A percentile compares a stretch with the other conserved stretches of the same genome.
Evolutionary conservation across 2,329 filamentous ascomycete genomes (phyloP).

Genomic region (Tolypocladium ovalisporum): DNA sequence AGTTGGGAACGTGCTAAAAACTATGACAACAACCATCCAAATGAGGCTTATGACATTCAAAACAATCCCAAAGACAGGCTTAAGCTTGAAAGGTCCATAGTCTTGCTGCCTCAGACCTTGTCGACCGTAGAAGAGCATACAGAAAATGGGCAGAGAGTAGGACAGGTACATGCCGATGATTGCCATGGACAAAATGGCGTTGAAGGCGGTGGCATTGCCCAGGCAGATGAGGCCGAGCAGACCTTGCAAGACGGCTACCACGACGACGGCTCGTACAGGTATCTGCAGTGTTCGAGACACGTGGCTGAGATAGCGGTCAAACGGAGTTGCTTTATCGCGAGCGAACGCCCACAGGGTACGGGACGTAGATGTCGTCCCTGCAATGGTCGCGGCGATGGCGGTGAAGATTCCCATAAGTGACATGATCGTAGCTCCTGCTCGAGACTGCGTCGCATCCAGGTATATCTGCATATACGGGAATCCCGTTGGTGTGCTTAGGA

Average conservation of each 20-base stretch:
- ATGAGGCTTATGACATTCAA: constrained; percentile 28
- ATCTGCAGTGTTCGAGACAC: constrained; percentile 20
- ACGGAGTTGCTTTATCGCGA: constrained; percentile 24
- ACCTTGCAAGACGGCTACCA: constrained; percentile 15
- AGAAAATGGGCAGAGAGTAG: constrained; percentile 26
- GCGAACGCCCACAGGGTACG: constrained; percentile 28
- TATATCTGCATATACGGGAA: constrained; percentile 32
- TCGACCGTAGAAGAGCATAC: constrained; percentile 26
- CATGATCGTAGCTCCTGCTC: constrained; percentile 14
- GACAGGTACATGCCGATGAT: constrained; percentile 32
- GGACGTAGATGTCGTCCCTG: constrained; percentile 22
- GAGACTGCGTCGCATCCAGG: constrained; percentile 15
- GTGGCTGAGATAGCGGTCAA: constrained; percentile 21
- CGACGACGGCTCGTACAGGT: constrained; percentile 17
- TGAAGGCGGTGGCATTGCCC: constrained; percentile 30
- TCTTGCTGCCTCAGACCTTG: constrained; percentile 6
- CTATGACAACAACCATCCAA: constrained; percentile 31
- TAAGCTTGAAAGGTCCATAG: constrained; percentile 18
- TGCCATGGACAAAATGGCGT: constrained; percentile 27
- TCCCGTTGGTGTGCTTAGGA: constrained; percentile 25
- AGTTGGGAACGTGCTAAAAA: constrained; percentile 34
- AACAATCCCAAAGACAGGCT: constrained; percentile 16
- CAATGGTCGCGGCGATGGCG: constrained; percentile 18
- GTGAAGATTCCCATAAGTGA: constrained; percentile 15
- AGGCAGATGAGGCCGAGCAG: constrained; percentile 26